These are phyloP conservation scores for Fusarium compactum DNA, from an alignment of 2,329 filamentous ascomycete genomes.

Conservation along the genomic window DNA sequence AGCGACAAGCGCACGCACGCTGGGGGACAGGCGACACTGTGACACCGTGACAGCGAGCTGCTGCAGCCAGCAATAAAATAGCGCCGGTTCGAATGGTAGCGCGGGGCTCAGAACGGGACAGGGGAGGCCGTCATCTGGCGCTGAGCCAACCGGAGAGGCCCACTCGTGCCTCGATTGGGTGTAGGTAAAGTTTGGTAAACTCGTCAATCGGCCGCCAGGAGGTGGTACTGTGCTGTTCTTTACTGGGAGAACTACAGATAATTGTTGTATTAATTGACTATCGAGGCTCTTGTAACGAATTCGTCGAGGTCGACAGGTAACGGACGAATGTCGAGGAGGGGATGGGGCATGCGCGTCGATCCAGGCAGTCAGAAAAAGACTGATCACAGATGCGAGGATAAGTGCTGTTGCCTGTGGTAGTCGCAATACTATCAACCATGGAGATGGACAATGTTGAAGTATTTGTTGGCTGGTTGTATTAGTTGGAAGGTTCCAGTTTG, in stretches of 20 bases:
- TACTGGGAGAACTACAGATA: not conserved
- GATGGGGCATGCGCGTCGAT: constrained; percentile 4
- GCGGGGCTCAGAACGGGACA: constrained; percentile 49
- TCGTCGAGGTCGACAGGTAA: constrained; percentile 1
- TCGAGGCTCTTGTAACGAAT: constrained; percentile 8
- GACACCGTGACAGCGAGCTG: constrained; percentile 42
- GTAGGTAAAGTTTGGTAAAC: constrained; percentile 29
- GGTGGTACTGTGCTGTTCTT: constrained; percentile 3
- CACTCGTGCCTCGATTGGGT: constrained; percentile 42
- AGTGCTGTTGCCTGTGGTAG: constrained; percentile 35
- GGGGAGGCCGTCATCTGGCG: constrained; percentile 49
- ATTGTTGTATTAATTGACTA: constrained; percentile 11
- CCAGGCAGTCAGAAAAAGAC: constrained; percentile 13
- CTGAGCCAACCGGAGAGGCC: constrained; percentile 48
- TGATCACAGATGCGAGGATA: not conserved
- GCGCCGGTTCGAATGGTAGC: constrained; percentile 44
- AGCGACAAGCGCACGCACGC: constrained; percentile 31
- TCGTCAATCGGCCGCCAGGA: constrained; percentile 33
- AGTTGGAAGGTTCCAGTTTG: not conserved
- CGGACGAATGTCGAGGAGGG: constrained; percentile 4
- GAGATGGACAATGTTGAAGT: constrained; percentile 16
- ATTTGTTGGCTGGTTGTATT: not conserved
- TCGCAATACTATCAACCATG: constrained; percentile 26
- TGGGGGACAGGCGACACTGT: constrained; percentile 42
- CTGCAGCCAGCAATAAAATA: constrained; percentile 41